Base-by-base conservation (phyloP, 176 grass and related monocot genomes). In the Oryza coarctata region DNA sequence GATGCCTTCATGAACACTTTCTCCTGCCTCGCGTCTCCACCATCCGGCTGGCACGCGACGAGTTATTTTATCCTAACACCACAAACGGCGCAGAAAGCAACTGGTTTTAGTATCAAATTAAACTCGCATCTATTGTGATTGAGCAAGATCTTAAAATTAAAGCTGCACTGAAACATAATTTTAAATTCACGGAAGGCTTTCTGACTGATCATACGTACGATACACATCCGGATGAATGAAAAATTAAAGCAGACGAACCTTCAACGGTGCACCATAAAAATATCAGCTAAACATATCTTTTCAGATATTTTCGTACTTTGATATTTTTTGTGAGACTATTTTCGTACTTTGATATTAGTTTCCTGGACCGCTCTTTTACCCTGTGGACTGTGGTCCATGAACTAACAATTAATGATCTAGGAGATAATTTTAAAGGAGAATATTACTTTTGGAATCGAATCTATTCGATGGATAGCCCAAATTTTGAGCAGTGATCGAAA, bases 381-480 rank as follows among this genome's bases (percentile, higher is more conserved):
- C 7, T 13, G 38, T 39, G 5, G 43, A 10, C 7, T 13, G 38
- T 39, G 5, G 43, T 43, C 43, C 61, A 34, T 9, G 44, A 74
- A 34, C 4, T 72, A 47, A 66, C 76, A 73, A 9, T 1, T 9
- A 39, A 41, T 41, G 76, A 80, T 85, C 38, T 62, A 79, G 68
- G 73, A 49, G 75, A 73, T 6, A 4, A 49, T 49, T 49, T 49
- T 49, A 49, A 45, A 45, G 43, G 45, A 17, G 45, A 49, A 49
- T 49, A 49, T 35, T 26, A 25, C 76, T 86, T 86, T 86, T 65
- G 26, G 44, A 62, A 81, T 61, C 33, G 63, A 76, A 87, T 87
- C 71, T 13, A 75, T 87, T 69, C 70, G 27, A 75, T 28, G 23
- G 3, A 15, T 49, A 49, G 14, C 45, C 45, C 45, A 49, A 15